Conservation (phyloP, 345 rosid genomes). For the Luvunga scandens region DNA sequence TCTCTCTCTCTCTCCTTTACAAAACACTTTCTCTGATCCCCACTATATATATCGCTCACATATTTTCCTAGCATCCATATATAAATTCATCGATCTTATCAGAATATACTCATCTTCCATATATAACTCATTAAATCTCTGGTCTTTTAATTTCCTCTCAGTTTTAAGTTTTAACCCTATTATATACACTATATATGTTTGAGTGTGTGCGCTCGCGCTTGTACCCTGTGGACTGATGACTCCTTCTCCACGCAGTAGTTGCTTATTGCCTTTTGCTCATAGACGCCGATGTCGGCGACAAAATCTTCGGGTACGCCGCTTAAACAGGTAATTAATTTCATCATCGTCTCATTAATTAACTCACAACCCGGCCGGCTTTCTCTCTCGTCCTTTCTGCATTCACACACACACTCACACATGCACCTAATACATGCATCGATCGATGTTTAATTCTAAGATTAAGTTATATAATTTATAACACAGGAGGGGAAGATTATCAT, state of each 20-base stretch:
- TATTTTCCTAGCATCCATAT: not conserved
- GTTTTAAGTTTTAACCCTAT: too few relatives aligned
- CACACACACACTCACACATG: too few relatives aligned
- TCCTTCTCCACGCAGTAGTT: not conserved
- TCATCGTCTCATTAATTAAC: not conserved
- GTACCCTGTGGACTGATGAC: slow-evolving; percentile 21
- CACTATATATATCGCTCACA: slow-evolving; percentile 28
- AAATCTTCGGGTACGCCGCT: slow-evolving; percentile 18
- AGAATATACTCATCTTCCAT: not conserved
- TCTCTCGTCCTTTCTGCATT: slow-evolving; percentile 11
- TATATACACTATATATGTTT: too few relatives aligned
- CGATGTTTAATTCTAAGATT: not conserved
- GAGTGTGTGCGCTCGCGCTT: slow-evolving; percentile 12
- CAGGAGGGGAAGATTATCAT: slow-evolving; percentile 35
- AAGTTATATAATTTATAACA: not conserved
- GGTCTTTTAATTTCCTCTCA: not conserved
- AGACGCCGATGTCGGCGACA: slow-evolving; percentile 18
- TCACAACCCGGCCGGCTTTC: slow-evolving; percentile 4
- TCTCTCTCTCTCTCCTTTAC: slow-evolving; percentile 10
- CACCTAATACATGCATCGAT: too few relatives aligned
- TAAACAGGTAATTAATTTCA: slow-evolving; percentile 27
- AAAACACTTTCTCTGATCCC: slow-evolving; percentile 17
- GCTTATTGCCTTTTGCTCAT: not conserved
- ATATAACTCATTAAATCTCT: not conserved
- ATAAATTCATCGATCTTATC: not conserved